Percentiles rank a stretch among this genome's conserved stretches.
Evolutionary conservation across 139 green algal genomes (phyloP).

Genomic region (Picochlorum sp.): DNA sequence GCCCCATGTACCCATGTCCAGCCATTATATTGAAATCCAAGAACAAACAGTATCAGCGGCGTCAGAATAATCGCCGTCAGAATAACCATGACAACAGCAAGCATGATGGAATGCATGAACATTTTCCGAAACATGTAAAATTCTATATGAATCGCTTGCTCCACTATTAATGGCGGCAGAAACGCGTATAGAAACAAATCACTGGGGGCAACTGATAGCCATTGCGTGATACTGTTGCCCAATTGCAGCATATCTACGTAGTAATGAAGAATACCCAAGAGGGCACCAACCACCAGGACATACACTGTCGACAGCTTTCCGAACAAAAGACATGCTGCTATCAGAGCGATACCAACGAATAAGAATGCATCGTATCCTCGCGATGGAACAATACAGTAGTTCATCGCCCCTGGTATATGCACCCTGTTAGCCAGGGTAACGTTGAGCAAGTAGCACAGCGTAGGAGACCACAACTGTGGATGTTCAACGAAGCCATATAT

Average conservation of each 20-base stretch:
- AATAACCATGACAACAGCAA: slow-evolving; percentile 65
- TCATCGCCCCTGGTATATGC: slow-evolving; percentile 16
- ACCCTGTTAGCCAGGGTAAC: slow-evolving; percentile 16
- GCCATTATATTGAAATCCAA: slow-evolving; percentile 42
- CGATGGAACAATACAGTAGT: slow-evolving; percentile 24
- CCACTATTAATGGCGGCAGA: slow-evolving; percentile 57
- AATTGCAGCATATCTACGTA: slow-evolving; percentile 54
- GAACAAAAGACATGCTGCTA: slow-evolving; percentile 24
- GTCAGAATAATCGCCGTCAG: slow-evolving; percentile 49
- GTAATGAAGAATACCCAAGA: slow-evolving; percentile 42
- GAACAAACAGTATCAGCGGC: slow-evolving; percentile 67
- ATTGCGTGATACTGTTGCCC: slow-evolving; percentile 65
- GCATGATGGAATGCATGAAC: slow-evolving; percentile 43
- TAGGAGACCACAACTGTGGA: slow-evolving; percentile 15
- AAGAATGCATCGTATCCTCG: slow-evolving; percentile 32
- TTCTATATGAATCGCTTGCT: slow-evolving; percentile 59
- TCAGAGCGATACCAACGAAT: slow-evolving; percentile 32
- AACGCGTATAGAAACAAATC: slow-evolving; percentile 85
- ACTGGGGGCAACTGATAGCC: slow-evolving; percentile 43
- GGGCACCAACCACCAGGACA: slow-evolving; percentile 37
- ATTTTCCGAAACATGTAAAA: slow-evolving; percentile 73
- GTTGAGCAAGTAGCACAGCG: slow-evolving; percentile 25
- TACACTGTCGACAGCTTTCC: slow-evolving; percentile 39
- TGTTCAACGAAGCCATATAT: slow-evolving; percentile 17
- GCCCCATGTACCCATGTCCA: slow-evolving; percentile 63